A percentile compares a stretch with the other conserved stretches of the same genome.
Conservation (phyloP, 352 stramenopile genomes). For the Globisporangium takayamanum region DNA sequence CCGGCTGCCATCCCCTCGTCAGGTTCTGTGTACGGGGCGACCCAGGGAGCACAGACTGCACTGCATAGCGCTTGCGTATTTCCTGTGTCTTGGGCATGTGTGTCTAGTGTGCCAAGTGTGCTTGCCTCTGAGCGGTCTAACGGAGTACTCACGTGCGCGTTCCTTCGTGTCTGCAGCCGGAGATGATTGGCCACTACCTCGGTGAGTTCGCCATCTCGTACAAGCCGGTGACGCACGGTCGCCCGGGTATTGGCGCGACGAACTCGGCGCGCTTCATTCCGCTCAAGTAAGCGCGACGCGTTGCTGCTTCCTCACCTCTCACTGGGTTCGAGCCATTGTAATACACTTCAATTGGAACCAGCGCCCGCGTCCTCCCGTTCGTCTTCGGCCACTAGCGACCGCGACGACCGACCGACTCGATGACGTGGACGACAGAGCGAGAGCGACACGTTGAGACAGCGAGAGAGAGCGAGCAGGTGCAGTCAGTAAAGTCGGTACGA, state of each 20-base stretch:
- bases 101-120: not conserved
- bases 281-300: constrained; percentile 88
- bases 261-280: constrained; percentile 99
- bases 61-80: constrained; percentile 18
- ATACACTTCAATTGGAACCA: constrained; percentile 47
- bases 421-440: not conserved
- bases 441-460: not conserved
- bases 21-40: constrained; percentile 89
- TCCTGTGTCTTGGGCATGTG: not conserved
- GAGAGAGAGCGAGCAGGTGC: not conserved
- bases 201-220: constrained; percentile 99
- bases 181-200: constrained; percentile 99
- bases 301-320: constrained; percentile 25
- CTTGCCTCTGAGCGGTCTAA: not conserved
- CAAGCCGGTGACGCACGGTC: constrained; percentile 97
- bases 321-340: constrained; percentile 75
- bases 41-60: constrained; percentile 52
- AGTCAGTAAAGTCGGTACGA: not conserved
- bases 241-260: constrained; percentile 97
- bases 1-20: constrained; percentile 67
- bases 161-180: constrained; percentile 56
- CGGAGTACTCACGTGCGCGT: constrained; percentile 18
- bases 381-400: not conserved
- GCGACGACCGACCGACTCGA: not conserved
- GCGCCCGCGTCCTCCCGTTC: not conserved